These are phyloP conservation scores for Lecanicillium sp. DNA, from an alignment of 2,329 filamentous ascomycete species.

Conservation along the genomic window DNA sequence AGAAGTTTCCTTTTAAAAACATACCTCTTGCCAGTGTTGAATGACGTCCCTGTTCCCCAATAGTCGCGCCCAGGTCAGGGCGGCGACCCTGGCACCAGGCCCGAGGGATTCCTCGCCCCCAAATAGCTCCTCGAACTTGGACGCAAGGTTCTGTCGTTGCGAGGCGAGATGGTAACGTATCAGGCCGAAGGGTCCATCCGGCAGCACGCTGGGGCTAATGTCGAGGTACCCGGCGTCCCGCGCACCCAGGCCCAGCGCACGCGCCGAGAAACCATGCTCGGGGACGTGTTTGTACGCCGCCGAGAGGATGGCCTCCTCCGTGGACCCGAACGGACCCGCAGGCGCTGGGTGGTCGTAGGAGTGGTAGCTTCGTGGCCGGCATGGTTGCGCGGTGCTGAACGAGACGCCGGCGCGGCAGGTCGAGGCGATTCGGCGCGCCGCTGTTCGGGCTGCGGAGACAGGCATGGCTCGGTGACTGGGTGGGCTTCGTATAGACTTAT, in stretches of 20 bases:
- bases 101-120: slow-evolving; percentile 32
- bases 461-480: background rate
- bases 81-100: slow-evolving; percentile 60
- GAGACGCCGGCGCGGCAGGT: background rate
- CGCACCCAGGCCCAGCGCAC: slow-evolving; percentile 69
- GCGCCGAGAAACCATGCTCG: slow-evolving; percentile 70
- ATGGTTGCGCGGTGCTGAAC: background rate
- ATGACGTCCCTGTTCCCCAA: slow-evolving; percentile 68
- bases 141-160: slow-evolving; percentile 55
- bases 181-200: slow-evolving; percentile 73
- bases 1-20: too few relatives aligned
- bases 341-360: slow-evolving; percentile 61
- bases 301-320: slow-evolving; percentile 71
- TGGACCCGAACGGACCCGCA: slow-evolving; percentile 55
- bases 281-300: slow-evolving; percentile 77
- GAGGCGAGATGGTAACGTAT: slow-evolving; percentile 70
- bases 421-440: background rate
- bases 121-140: slow-evolving; percentile 35
- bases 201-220: slow-evolving; percentile 77
- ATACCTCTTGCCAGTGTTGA: slow-evolving; percentile 79
- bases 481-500: background rate
- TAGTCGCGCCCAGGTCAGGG: slow-evolving; percentile 70
- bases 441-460: background rate
- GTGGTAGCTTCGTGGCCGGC: slow-evolving; percentile 51
- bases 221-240: slow-evolving; percentile 81